Base-by-base conservation (phyloP, 768 basidiomycete genomes). In the Termitomyces eurrhizus region DNA sequence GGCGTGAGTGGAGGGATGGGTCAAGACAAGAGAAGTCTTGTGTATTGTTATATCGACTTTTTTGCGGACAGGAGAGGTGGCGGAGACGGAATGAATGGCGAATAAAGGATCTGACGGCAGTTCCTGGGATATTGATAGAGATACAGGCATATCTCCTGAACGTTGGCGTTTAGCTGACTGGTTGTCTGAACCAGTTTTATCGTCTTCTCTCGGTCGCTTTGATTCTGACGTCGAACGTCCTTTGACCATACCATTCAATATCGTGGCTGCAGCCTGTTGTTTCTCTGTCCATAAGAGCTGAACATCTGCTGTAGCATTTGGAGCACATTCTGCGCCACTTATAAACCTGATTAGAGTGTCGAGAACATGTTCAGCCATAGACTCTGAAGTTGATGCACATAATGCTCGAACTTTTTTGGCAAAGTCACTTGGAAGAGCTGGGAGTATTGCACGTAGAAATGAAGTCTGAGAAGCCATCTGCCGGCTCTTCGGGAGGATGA, bases 21-120 rank as follows among this genome's bases (percentile, higher is more conserved):
- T 73, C 66, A 92, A 79, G 7, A 75, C 76, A 58, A 92, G 75
- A 7, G 82, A 74, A 21, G 74, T 70, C 24, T 75, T 66, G 66
- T 85, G 78, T 42, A 89, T 72, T 3, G 81, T 80, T 65, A 91
- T 79, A 66, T 92, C 83, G 42, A 88, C 81, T 63, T 90, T 91
- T 74, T 89, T 90, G 55, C 91, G 85, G 55, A 92, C 71, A 12
- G 90, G 90, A 0, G 90, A 84, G 12, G 87, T 84, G n/a, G 80
- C 76, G 33, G 89, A 90, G 45, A 92, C 72, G 18, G 84, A 73
- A 44, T 88, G 84, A 1, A 92, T 74, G 2, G 86, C 83, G 72
- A 82, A 86, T 11, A 81, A 59, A 1, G 85, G 81, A 0, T 72
- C 66, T 39, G 83, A 83, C 36, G 77, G 74, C 13, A 7, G 63